Conservation (phyloP, 306 rosid species). For the Cicer yamashitae region DNA sequence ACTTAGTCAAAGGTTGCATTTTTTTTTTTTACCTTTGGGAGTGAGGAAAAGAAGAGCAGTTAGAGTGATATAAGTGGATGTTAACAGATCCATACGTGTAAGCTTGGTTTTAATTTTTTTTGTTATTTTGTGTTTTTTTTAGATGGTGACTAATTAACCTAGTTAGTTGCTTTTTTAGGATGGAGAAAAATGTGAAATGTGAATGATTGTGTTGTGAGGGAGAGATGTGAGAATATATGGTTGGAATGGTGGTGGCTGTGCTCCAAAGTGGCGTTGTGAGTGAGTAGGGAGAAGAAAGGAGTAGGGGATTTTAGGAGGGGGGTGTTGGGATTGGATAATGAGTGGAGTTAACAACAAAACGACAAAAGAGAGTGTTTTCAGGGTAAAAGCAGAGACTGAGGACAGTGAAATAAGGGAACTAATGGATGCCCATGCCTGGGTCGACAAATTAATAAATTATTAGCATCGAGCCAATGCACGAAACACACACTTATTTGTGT, state of each 20-base stretch:
- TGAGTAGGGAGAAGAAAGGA: no score
- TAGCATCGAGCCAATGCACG: no score
- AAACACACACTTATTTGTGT: no score
- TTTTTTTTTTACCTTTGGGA: constrained; percentile 52
- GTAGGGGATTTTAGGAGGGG: no score
- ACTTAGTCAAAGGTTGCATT: not conserved
- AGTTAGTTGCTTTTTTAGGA: not conserved
- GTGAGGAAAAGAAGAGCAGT: constrained; percentile 50
- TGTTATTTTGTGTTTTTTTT: not conserved
- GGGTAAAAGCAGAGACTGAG: no score
- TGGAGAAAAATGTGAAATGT: not conserved
- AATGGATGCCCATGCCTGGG: no score
- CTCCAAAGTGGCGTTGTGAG: no score
- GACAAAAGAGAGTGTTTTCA: no score
- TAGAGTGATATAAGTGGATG: constrained; percentile 36
- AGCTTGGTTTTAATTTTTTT: not conserved
- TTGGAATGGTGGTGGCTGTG: not conserved
- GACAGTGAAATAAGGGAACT: no score
- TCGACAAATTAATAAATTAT: no score
- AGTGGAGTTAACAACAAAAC: no score
- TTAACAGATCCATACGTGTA: constrained; percentile 48
- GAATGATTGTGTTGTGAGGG: not conserved
- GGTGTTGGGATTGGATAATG: no score
- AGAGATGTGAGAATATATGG: not conserved
- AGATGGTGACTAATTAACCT: not conserved